Evolutionary conservation across 2,329 filamentous ascomycete genomes (phyloP).

Genomic region (Alternaria incomplexa): DNA sequence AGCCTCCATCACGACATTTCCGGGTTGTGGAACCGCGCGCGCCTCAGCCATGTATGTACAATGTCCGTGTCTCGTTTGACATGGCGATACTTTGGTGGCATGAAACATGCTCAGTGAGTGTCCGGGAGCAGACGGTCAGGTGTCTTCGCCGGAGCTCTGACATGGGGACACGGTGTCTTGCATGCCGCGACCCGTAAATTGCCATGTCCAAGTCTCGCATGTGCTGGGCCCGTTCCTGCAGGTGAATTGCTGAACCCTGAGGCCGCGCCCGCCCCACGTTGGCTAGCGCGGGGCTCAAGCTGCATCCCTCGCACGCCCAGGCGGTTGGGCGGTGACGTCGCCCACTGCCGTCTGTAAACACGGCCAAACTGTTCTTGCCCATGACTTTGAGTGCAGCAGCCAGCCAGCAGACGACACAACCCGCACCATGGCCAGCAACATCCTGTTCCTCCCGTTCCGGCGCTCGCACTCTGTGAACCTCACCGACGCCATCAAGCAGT

Average conservation of each 20-base stretch:
- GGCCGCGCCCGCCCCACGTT: constrained; percentile 5
- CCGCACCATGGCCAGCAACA: constrained; percentile 55
- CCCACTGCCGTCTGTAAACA: constrained; percentile 23
- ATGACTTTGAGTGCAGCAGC: constrained; percentile 33
- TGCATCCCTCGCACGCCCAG: constrained; percentile 8
- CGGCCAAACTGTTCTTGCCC: constrained; percentile 10
- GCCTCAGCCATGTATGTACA: constrained; percentile 29
- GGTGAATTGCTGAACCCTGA: constrained; percentile 8
- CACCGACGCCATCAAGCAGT: constrained; percentile 83
- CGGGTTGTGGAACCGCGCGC: constrained; percentile 33
- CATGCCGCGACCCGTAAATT: not conserved
- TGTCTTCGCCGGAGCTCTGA: not conserved
- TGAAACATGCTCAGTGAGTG: constrained; percentile 44
- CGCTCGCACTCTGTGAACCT: constrained; percentile 80
- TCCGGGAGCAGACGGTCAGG: not conserved
- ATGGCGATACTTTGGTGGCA: constrained; percentile 28
- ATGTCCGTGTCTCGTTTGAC: constrained; percentile 12
- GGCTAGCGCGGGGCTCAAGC: constrained; percentile 15
- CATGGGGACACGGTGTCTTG: constrained; percentile 12
- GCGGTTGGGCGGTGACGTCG: constrained; percentile 34
- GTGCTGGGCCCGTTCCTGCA: constrained; percentile 12
- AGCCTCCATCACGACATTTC: constrained; percentile 17
- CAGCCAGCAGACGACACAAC: not conserved
- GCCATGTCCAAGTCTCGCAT: not conserved
- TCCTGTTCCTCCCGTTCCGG: constrained; percentile 85